A percentile compares a stretch with the other conserved stretches of the same genome.
Conservation (phyloP, 139 green algal genomes). For the Trebouxia sp. region DNA sequence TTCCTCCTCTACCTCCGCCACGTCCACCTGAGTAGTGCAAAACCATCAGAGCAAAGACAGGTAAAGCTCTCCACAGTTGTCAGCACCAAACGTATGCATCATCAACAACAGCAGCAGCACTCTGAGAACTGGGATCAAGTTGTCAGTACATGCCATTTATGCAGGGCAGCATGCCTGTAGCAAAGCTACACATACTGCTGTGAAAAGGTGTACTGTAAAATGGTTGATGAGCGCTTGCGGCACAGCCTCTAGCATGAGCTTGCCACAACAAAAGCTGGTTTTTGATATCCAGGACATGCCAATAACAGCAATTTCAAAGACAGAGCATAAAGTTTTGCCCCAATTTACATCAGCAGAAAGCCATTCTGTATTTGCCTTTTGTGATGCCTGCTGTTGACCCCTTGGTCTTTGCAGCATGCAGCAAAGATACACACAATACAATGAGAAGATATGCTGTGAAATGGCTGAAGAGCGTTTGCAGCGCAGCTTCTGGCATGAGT, state of each 20-base stretch:
- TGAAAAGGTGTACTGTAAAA: neutral
- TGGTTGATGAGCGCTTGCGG: neutral
- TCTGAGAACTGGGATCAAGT: neutral
- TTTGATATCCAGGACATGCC: neutral
- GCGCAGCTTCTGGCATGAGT: slow-evolving; percentile 16
- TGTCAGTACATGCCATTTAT: neutral
- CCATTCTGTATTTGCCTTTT: neutral
- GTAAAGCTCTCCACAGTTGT: neutral
- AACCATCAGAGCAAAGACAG: neutral
- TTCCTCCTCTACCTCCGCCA: slow-evolving; percentile 41
- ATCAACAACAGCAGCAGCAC: neutral
- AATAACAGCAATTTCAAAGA: too few species aligned
- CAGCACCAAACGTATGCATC: neutral
- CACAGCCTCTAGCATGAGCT: slow-evolving; percentile 17
- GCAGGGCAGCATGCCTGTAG: too few species aligned
- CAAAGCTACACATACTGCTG: too few species aligned
- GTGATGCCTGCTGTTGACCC: slow-evolving; percentile 44
- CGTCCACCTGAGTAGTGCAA: slow-evolving; percentile 34
- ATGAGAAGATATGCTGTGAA: too few species aligned
- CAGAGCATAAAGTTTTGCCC: too few species aligned
- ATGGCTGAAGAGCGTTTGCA: neutral
- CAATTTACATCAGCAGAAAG: too few species aligned
- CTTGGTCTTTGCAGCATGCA: slow-evolving; percentile 82
- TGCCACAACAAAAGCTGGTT: neutral
- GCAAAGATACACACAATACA: too few species aligned